These are phyloP conservation scores for Ustilago xerochloae DNA, from an alignment of 1,284 basidiomycete species.

Conservation along the genomic window DNA sequence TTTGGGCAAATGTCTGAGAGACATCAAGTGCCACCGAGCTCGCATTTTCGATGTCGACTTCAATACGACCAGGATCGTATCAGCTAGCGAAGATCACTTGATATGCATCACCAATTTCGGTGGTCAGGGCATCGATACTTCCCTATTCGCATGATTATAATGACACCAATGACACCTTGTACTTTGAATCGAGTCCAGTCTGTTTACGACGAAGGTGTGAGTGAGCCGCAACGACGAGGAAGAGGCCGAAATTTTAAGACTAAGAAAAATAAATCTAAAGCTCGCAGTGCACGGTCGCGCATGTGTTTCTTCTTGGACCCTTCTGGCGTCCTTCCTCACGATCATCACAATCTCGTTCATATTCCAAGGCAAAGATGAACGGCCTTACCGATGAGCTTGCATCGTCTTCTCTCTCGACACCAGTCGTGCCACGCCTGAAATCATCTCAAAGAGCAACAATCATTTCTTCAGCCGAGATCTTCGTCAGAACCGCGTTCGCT, in stretches of 20 bases:
- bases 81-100: conserved; percentile 50
- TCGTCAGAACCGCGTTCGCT: conserved; percentile 73
- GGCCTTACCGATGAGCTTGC: background rate
- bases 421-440: background rate
- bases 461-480: conserved; percentile 15
- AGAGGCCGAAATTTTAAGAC: background rate
- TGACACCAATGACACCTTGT: background rate
- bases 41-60: conserved; percentile 55
- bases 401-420: background rate
- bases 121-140: conserved; percentile 34
- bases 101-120: conserved; percentile 54
- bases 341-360: background rate
- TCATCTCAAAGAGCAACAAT: conserved; percentile 5
- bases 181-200: background rate
- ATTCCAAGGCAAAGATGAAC: conserved; percentile 8
- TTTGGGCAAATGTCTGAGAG: conserved; percentile 19
- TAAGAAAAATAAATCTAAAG: background rate
- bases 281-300: conserved; percentile 1
- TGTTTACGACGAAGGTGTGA: too few species aligned
- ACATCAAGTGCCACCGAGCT: conserved; percentile 27
- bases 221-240: too few species aligned
- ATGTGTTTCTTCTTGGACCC: background rate
- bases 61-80: conserved; percentile 50
- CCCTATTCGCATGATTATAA: conserved; percentile 33
- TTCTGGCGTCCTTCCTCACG: background rate